phyloP scores from a whole-genome alignment of 2,329 filamentous ascomycete genomes.

The Colletotrichum sp. region DNA sequence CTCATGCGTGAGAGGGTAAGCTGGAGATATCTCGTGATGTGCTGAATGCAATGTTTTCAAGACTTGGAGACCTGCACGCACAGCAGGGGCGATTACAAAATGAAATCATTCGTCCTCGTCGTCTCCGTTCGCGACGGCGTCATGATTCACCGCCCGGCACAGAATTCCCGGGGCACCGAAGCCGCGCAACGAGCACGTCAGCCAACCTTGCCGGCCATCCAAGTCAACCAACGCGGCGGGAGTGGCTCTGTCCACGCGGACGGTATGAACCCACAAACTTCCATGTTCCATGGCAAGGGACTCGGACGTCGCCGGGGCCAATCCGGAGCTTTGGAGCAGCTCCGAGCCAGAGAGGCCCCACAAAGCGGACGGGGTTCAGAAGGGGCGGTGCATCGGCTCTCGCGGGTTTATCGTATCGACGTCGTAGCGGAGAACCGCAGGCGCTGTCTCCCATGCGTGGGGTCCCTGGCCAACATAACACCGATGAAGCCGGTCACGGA shows the following conservation, averaged over 20 bases:
- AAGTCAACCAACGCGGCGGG: not conserved
- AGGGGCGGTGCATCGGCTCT: not conserved
- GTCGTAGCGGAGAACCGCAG: not conserved
- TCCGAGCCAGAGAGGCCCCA: not conserved
- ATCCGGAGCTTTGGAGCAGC: not conserved
- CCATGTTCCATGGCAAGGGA: not conserved
- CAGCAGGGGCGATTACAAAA: not conserved
- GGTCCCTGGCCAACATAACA: not conserved
- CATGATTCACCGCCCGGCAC: not conserved
- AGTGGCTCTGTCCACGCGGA: constrained; percentile 1
- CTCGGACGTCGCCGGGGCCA: constrained; percentile 10
- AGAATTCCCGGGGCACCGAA: not conserved
- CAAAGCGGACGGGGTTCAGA: not conserved
- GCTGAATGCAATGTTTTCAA: not conserved
- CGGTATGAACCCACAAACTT: not conserved
- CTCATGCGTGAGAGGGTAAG: not conserved
- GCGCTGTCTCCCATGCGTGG: not conserved
- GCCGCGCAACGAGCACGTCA: not conserved
- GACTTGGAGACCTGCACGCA: not conserved
- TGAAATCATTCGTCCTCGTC: not conserved
- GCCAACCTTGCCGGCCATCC: not conserved
- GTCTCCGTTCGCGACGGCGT: not conserved
- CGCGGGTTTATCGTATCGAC: not conserved
- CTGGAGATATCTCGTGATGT: not conserved
- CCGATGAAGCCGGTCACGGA: not conserved